These are phyloP conservation scores for Phytophthora sp. DNA, from an alignment of 352 stramenopile species.

Conservation along the genomic window DNA sequence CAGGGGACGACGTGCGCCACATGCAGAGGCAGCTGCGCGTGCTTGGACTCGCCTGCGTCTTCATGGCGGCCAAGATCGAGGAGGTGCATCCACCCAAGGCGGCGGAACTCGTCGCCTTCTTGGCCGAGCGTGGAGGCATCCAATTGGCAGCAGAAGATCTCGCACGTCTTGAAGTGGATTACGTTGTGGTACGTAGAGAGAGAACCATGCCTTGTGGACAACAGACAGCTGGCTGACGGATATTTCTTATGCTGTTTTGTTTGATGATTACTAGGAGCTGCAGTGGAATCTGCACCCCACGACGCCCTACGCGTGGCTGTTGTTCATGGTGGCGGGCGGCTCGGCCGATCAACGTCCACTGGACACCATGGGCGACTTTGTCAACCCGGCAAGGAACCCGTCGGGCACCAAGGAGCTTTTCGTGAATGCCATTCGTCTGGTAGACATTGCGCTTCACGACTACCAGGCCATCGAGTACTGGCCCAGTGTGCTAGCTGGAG, in stretches of 20 bases:
- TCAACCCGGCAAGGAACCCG: conserved; percentile 61
- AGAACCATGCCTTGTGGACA: neutral
- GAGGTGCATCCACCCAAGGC: conserved; percentile 82
- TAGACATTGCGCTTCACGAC: conserved; percentile 80
- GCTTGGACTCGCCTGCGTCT: conserved; percentile 68
- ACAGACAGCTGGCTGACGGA: conserved; percentile 23
- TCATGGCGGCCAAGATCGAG: conserved; percentile 88
- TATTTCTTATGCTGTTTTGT: conserved; percentile 13
- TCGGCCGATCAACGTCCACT: conserved; percentile 64
- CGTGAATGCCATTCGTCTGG: conserved; percentile 64
- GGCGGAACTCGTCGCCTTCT: conserved; percentile 65
- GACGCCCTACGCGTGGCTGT: conserved; percentile 74
- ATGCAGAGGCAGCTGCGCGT: conserved; percentile 68
- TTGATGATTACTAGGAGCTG: conserved; percentile 55
- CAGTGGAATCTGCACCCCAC: conserved; percentile 86
- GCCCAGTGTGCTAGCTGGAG: conserved; percentile 76
- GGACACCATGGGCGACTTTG: conserved; percentile 80
- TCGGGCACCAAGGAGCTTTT: conserved; percentile 80
- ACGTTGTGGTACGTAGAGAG: conserved; percentile 56
- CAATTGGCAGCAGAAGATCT: conserved; percentile 59
- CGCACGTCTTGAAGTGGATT: conserved; percentile 63
- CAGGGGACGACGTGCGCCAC: conserved; percentile 51
- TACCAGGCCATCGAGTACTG: conserved; percentile 80
- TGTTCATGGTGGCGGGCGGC: conserved; percentile 77
- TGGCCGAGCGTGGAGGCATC: conserved; percentile 55